Evolutionary conservation across 83 land plant species (phyloP), one percentile per base, ranked within the genome.

Genomic region (Thuja plicata): DNA sequence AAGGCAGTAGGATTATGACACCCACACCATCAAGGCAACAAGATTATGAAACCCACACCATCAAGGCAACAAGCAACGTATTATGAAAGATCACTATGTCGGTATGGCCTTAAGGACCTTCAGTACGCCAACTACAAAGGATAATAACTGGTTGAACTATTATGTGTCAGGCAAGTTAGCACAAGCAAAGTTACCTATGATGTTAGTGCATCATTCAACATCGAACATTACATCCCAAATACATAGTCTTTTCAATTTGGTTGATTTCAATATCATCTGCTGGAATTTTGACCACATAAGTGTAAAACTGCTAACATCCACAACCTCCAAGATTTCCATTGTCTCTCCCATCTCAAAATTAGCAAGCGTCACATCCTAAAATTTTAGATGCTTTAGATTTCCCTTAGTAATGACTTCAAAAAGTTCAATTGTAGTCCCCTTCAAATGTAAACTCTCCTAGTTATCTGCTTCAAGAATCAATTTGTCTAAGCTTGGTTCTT

Each of bases 401-500:
- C 94, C 94, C 85, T 93, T 95, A 24, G 95, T 92, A 34, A 92
- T 81, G 41, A 94, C 91, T 88, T 94, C 95, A 90, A 96, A 95
- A 48, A 88, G 90, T 85, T 96, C 97, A 80, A 96, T 91, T 50
- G 93, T 91, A 34, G 94, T 92, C 9, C 90, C 94, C 79, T 91
- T 93, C 87, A 96, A 86, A 81, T 89, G 93, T 87, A 96, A 87
- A 34, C 43, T 87, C 89, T 95, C 96, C 32, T 94, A 89, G 87
- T 90, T 89, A 88, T 95, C 97, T 46, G 98, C 97, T 86, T 96
- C 98, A 89, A 96, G 57, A 45, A 94, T 89, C 71, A 96, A 89
- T 88, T 94, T 95, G 37, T 95, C 98, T 86, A 94, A 88, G 79
- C 93, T 94, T 24, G 93, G 86, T 10, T 91, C 93, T 90, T 96